Conservation (phyloP, 495 filamentous ascomycete genomes). For the Delitschia confertaspora region DNA sequence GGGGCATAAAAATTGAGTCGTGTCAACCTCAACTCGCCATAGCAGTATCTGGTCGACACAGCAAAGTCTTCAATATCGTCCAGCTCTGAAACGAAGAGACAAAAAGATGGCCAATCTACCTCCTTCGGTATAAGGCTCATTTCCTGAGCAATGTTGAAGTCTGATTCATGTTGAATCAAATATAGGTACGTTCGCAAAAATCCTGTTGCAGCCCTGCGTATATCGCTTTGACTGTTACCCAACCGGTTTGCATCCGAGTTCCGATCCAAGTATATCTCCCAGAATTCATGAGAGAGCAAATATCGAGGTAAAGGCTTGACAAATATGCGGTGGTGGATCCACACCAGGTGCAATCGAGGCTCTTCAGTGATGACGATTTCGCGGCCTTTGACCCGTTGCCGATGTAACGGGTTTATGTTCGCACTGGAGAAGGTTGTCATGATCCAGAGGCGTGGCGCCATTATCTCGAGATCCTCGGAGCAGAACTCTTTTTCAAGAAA, state of each 20-base stretch:
- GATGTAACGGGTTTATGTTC: conserved; percentile 18
- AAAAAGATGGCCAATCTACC: conserved; percentile 12
- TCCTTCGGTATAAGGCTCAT: conserved; percentile 11
- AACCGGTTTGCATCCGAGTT: neutral
- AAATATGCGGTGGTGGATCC: conserved; percentile 20
- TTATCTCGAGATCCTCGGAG: conserved; percentile 6
- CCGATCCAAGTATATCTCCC: conserved; percentile 8
- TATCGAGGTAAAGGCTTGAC: conserved; percentile 22
- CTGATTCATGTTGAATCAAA: conserved; percentile 18
- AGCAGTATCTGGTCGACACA: conserved; percentile 20
- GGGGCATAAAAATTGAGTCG: conserved; percentile 24
- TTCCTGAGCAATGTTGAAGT: conserved; percentile 22
- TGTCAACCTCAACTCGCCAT: conserved; percentile 26
- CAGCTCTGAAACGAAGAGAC: conserved; percentile 10
- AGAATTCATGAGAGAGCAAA: conserved; percentile 14
- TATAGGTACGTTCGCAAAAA: conserved; percentile 15
- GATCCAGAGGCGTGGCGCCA: conserved; percentile 11
- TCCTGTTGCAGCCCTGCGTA: conserved; percentile 10
- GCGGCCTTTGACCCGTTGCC: conserved; percentile 16
- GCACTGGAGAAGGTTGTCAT: conserved; percentile 3
- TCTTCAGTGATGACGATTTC: conserved; percentile 20
- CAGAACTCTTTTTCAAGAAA: conserved; percentile 12
- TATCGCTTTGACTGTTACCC: neutral
- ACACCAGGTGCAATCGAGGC: conserved; percentile 17
- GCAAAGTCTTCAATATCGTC: conserved; percentile 4